These are phyloP conservation scores for Pseudopyricularia javanii DNA, from an alignment of 2,329 filamentous ascomycete genomes.

Conservation along the genomic window DNA sequence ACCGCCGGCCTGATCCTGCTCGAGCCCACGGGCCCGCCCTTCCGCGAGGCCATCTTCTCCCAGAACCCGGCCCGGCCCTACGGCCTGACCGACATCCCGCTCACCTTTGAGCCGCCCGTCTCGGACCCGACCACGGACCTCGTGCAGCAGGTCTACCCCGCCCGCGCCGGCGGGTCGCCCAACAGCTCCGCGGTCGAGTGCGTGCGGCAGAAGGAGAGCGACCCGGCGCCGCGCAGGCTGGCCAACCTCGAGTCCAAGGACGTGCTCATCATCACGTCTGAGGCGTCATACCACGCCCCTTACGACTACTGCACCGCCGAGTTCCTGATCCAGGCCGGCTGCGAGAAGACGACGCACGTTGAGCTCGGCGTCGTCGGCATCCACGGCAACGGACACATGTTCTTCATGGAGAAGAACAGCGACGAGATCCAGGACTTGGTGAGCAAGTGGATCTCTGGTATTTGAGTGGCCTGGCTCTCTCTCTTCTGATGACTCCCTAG, in stretches of 20 bases:
- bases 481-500: no score
- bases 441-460: constrained; percentile 3
- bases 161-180: constrained; percentile 5
- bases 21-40: constrained; percentile 42
- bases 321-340: constrained; percentile 39
- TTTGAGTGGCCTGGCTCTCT: neutral
- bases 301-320: constrained; percentile 43
- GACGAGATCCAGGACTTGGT: constrained; percentile 20
- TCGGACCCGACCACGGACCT: constrained; percentile 20
- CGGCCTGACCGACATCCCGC: constrained; percentile 14
- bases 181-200: constrained; percentile 6
- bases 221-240: constrained; percentile 23
- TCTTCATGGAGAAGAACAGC: constrained; percentile 42
- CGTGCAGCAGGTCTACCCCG: constrained; percentile 14
- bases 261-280: constrained; percentile 34
- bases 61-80: constrained; percentile 15
- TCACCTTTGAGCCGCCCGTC: constrained; percentile 27
- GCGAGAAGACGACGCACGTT: constrained; percentile 27
- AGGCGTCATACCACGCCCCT: constrained; percentile 37
- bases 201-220: constrained; percentile 5
- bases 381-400: constrained; percentile 42
- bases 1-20: constrained; percentile 36
- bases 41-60: constrained; percentile 17
- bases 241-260: constrained; percentile 32
- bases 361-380: constrained; percentile 29